Percentiles rank a stretch among this genome's conserved stretches.
phyloP scores from a whole-genome alignment of 2,329 filamentous ascomycete species.

The Fulvia fulva region DNA sequence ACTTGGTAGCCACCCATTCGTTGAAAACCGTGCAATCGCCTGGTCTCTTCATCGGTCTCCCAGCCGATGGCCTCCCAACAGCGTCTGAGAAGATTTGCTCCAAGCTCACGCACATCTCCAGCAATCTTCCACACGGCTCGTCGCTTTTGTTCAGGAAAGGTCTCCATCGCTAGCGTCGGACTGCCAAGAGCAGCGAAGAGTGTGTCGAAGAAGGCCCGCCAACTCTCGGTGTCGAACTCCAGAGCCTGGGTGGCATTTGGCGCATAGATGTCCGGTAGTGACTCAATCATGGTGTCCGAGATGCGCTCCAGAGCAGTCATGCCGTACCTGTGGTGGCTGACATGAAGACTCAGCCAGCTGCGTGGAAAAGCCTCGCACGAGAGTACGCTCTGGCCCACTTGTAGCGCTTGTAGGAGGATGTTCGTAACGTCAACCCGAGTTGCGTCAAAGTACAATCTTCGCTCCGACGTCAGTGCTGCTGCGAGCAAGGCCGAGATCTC shows the following conservation, averaged over 20 bases:
- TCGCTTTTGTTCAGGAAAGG: slow-evolving; percentile 93
- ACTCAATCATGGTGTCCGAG: slow-evolving; percentile 72
- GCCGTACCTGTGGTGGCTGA: slow-evolving; percentile 59
- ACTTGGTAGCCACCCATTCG: slow-evolving; percentile 97
- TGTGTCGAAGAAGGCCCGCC: slow-evolving; percentile 89
- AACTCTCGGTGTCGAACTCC: slow-evolving; percentile 85
- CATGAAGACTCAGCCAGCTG: slow-evolving; percentile 87
- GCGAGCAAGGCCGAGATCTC: slow-evolving; percentile 87
- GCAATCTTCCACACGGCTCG: slow-evolving; percentile 98
- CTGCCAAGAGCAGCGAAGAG: slow-evolving; percentile 86
- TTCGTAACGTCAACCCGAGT: slow-evolving; percentile 65
- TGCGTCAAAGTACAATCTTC: slow-evolving; percentile 30
- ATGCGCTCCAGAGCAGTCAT: slow-evolving; percentile 83
- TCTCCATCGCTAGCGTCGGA: slow-evolving; percentile 83
- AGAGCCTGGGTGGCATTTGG: slow-evolving; percentile 56
- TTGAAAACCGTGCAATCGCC: slow-evolving; percentile 68
- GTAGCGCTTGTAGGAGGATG: slow-evolving; percentile 73
- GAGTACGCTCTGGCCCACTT: slow-evolving; percentile 84
- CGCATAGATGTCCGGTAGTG: slow-evolving; percentile 81
- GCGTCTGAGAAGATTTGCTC: slow-evolving; percentile 75
- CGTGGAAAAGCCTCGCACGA: slow-evolving; percentile 84
- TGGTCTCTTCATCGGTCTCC: slow-evolving; percentile 81
- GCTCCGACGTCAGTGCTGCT: slow-evolving; percentile 42
- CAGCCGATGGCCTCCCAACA: slow-evolving; percentile 97
- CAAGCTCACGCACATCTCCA: slow-evolving; percentile 87